Percentiles rank a stretch among this genome's conserved stretches.
Evolutionary conservation across 768 basidiomycete species (phyloP).

Genomic region (Guyanaporus albipodus): DNA sequence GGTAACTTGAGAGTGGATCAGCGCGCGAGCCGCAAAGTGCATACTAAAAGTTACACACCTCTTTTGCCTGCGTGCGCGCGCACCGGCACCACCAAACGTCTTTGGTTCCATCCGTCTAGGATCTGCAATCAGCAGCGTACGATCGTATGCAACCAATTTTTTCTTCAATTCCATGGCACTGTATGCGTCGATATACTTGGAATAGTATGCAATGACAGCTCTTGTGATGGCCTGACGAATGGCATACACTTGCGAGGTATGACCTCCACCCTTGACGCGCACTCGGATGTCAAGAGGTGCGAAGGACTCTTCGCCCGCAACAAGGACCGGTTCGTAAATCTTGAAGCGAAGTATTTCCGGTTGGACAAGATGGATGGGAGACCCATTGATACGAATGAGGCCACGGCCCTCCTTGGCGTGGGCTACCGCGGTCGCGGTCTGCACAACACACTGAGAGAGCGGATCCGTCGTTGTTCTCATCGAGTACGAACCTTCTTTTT

Average conservation of each 20-base stretch:
- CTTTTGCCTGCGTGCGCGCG: conserved; percentile 97
- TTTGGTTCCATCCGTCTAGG: conserved; percentile 98
- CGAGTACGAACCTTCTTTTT: conserved; percentile 88
- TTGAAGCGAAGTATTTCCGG: conserved; percentile 97
- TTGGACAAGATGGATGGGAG: conserved; percentile 92
- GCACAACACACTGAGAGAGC: conserved; percentile 7
- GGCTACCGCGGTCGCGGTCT: conserved; percentile 98
- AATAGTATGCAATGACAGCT: conserved; percentile 96
- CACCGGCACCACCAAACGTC: conserved; percentile 98
- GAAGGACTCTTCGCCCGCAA: conserved; percentile 88
- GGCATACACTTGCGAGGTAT: conserved; percentile 98
- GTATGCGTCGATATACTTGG: conserved; percentile 97
- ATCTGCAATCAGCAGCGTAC: conserved; percentile 85
- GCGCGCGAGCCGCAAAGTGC: conserved; percentile 4
- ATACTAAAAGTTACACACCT: conserved; percentile 48
- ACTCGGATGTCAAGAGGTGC: conserved; percentile 90
- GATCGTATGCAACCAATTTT: conserved; percentile 93
- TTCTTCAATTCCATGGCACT: conserved; percentile 98
- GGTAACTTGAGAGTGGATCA: conserved; percentile 56
- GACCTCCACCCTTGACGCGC: conserved; percentile 98
- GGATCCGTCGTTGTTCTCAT: not conserved
- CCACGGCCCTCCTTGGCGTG: conserved; percentile 96
- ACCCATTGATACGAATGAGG: conserved; percentile 93
- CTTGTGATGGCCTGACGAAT: conserved; percentile 99
- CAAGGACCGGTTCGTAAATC: conserved; percentile 95